A percentile compares a stretch with the other conserved stretches of the same genome.
Evolutionary conservation across 208 protist genomes (phyloP).

Genomic region (Trypanosoma platydactyli): DNA sequence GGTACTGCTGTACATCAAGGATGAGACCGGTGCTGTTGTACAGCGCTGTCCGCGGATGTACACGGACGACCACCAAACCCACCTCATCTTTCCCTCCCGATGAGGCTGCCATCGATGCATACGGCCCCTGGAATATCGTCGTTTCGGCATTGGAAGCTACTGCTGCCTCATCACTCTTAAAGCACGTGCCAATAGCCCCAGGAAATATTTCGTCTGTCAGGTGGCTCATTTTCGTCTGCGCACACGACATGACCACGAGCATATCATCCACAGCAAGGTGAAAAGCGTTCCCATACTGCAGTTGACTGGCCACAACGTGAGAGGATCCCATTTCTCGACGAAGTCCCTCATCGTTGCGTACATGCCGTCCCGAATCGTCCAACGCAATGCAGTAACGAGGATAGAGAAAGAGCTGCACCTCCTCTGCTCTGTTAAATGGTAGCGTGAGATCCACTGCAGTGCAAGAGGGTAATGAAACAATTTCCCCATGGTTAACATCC

Average conservation of each 20-base stretch:
- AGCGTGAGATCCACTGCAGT: conserved; percentile 37
- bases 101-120: conserved; percentile 18
- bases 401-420: conserved; percentile 34
- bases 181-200: background rate
- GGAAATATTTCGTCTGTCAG: background rate
- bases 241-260: conserved; percentile 42
- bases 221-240: conserved; percentile 20
- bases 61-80: conserved; percentile 42
- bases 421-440: conserved; percentile 37
- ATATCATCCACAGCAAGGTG: conserved; percentile 28
- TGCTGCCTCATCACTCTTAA: conserved; percentile 1
- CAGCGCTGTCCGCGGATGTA: conserved; percentile 52
- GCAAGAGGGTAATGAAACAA: conserved; percentile 28
- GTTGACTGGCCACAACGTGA: conserved; percentile 31
- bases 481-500: conserved; percentile 19
- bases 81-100: conserved; percentile 19
- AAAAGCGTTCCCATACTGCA: conserved; percentile 58
- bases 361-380: conserved; percentile 18
- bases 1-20: conserved; percentile 35
- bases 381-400: conserved; percentile 35
- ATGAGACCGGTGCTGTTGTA: conserved; percentile 51
- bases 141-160: background rate
- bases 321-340: conserved; percentile 24
- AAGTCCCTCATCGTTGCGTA: conserved; percentile 29
- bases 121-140: background rate